phyloP scores from a whole-genome alignment of 176 grass and related monocot species.

The Oropetium thomaeum region DNA sequence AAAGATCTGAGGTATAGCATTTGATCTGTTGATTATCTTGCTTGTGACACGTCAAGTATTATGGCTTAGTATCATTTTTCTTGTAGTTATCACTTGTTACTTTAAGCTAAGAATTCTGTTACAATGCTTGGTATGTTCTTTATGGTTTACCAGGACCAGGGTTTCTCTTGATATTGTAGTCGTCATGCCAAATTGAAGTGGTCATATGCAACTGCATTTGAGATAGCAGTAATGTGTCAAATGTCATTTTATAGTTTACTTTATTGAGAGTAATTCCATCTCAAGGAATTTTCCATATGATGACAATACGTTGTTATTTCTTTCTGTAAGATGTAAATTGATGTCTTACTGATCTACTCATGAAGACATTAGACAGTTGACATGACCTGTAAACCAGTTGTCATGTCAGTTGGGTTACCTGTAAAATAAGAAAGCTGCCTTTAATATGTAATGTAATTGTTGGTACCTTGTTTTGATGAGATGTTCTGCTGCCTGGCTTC shows the following conservation, averaged over 20 bases:
- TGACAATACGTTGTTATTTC: not conserved
- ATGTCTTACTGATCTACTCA: not conserved
- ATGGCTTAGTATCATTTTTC: not conserved
- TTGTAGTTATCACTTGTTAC: not conserved
- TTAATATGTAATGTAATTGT: not conserved
- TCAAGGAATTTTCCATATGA: not conserved
- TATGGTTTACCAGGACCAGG: not conserved
- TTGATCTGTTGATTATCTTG: not conserved
- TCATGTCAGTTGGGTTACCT: constrained; percentile 10
- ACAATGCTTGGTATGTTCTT: not conserved
- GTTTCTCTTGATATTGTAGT: not conserved
- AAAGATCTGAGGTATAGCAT: constrained; percentile 53
- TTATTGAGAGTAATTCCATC: not conserved
- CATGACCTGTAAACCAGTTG: constrained; percentile 13
- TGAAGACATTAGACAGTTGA: not conserved
- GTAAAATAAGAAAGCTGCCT: constrained; percentile 1
- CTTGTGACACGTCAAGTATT: not conserved
- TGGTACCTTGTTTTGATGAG: not conserved
- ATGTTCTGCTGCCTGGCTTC: not conserved
- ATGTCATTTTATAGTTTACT: not conserved
- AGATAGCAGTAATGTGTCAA: not conserved
- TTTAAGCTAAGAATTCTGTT: not conserved
- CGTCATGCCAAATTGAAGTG: not conserved
- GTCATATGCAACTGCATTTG: not conserved
- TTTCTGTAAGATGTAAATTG: not conserved